These are phyloP conservation scores for Yamadazyma mexicana DNA, from an alignment of 1,139 yeast genomes.

Conservation along the genomic window DNA sequence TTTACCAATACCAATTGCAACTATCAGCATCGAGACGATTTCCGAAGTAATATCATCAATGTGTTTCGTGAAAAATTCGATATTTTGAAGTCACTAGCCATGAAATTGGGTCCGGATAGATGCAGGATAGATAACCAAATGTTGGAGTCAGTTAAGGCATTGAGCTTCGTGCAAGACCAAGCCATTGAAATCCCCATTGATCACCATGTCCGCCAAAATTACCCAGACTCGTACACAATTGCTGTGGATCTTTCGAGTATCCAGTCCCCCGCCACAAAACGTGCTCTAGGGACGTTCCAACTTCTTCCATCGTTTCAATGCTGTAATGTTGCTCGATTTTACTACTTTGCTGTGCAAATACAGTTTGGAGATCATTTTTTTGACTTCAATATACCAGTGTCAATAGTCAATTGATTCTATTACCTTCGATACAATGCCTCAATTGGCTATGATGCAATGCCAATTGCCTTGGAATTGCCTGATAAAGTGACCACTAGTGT, in stretches of 20 bases:
- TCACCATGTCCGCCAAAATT: background rate
- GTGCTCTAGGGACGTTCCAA: background rate
- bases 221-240: background rate
- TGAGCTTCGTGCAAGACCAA: background rate
- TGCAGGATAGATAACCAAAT: background rate
- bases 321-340: slow-evolving; percentile 1
- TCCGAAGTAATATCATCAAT: slow-evolving; percentile 21
- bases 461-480: background rate
- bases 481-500: background rate
- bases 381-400: slow-evolving; percentile 3
- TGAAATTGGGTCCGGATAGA: slow-evolving; percentile 18
- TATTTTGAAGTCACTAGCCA: slow-evolving; percentile 20
- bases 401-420: slow-evolving; percentile 2
- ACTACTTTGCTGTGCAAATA: background rate
- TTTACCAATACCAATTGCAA: slow-evolving; percentile 21
- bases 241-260: background rate
- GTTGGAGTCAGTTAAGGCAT: background rate
- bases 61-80: slow-evolving; percentile 23
- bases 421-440: no score
- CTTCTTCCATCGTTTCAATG: slow-evolving; percentile 1
- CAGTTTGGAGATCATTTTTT: background rate
- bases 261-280: background rate
- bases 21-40: slow-evolving; percentile 19
- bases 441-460: no score
- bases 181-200: background rate